Percentiles rank a stretch among this genome's conserved stretches.
Evolutionary conservation across 78 protist species (phyloP).

Genomic region (Dictyostelium capitatum): DNA sequence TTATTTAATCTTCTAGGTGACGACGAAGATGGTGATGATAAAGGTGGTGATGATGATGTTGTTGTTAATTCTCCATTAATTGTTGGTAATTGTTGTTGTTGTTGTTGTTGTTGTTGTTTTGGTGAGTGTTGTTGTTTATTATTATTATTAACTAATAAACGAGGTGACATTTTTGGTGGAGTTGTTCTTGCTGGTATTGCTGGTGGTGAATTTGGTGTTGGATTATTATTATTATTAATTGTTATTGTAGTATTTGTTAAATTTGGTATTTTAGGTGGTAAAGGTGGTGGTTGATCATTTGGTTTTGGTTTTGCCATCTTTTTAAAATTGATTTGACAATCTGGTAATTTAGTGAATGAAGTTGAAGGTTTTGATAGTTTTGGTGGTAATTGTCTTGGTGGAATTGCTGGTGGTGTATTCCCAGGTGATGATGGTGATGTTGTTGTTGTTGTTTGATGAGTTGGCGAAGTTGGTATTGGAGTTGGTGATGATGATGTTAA

Average conservation of each 20-base stretch:
- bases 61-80: neutral
- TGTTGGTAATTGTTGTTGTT: conserved; percentile 2
- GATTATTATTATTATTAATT: neutral
- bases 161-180: neutral
- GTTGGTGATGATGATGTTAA: neutral
- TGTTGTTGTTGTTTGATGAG: neutral
- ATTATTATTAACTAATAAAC: neutral
- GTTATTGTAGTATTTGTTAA: neutral
- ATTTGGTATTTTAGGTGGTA: neutral
- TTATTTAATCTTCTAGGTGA: conserved; percentile 51
- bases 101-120: neutral
- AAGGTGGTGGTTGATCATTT: neutral
- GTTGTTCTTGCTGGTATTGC: neutral
- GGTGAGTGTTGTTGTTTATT: conserved; percentile 6
- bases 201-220: neutral
- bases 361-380: conserved; percentile 2
- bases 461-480: neutral
- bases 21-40: neutral
- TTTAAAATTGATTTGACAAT: neutral
- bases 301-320: conserved; percentile 6
- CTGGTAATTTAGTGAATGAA: neutral
- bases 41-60: neutral
- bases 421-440: neutral
- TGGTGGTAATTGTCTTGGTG: conserved; percentile 7
- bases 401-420: neutral